Conservation (phyloP, 2,329 filamentous ascomycete species). For the Bisporella sp. region DNA sequence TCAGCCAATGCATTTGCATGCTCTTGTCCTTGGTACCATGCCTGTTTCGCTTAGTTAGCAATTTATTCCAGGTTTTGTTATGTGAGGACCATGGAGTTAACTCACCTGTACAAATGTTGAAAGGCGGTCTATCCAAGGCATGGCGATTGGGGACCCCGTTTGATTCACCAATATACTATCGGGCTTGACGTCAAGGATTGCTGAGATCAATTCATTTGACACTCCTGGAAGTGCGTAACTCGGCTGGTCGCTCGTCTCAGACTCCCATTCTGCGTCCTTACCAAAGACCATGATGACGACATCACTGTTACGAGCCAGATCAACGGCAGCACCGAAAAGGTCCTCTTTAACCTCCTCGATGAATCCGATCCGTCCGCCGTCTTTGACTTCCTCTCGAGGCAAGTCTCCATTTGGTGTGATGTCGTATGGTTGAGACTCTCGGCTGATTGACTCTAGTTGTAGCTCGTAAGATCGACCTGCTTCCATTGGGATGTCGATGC, state of each 20-base stretch:
- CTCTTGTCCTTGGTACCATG: no score
- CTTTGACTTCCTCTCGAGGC: background rate
- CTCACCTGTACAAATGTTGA: no score
- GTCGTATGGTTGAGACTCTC: background rate
- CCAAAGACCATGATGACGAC: background rate
- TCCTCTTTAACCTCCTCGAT: background rate
- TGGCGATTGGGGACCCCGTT: no score
- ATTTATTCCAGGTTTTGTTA: no score
- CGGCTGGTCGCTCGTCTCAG: conserved; percentile 16
- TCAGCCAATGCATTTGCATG: no score
- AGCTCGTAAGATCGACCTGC: background rate
- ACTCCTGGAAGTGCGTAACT: conserved; percentile 10
- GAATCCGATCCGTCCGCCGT: background rate
- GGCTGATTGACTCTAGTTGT: background rate
- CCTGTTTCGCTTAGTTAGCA: conserved; percentile 37
- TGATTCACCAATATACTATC: background rate
- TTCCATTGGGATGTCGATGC: background rate
- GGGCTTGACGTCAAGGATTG: conserved; percentile 39
- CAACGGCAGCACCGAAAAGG: background rate
- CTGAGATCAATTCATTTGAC: conserved; percentile 31
- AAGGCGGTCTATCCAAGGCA: no score
- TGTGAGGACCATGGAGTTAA: no score
- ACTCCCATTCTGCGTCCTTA: conserved; percentile 12
- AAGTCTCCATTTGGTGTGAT: no score
- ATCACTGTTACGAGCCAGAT: background rate